Evolutionary conservation across 805 yeast species (phyloP), one percentile per base, ranked within the genome.

Genomic region (Wickerhamiella kurtzmanii): DNA sequence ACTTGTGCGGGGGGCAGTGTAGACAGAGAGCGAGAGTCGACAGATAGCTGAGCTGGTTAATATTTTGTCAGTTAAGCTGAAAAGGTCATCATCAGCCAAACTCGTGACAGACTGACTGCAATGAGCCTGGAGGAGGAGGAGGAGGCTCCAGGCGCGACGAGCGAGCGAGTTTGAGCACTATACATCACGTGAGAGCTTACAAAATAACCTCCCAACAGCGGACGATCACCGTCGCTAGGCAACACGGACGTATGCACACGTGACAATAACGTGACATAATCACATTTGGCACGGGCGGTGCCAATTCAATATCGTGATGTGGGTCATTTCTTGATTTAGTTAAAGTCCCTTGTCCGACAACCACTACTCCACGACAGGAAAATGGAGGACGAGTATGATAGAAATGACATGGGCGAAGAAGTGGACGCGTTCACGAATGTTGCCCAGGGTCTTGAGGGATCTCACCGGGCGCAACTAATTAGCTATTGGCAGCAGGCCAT

Each of bases 401-500:
- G 25, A 6, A 47, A 52, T 32, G 53, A 45, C 38, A 45, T 52
- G 17, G 59, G 47, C 37, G 59, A 48, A 37, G 50, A 46, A 2
- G 79, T 76, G 8, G 80, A 82, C 46, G 85, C 84, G 19, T 85
- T 85, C 58, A 72, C 76, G 50, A 92, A 92, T 62, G 97, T 92
- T 4, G 96, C 94, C 1, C 96, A 87, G 59, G 97, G 96, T 1
- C 68, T 89, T 18, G 71, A 72, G 4, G 95, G 95, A 2, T 75
- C 77, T 48, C 81, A 87, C 64, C 74, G 86, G 50, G 88, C 84
- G 55, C 74, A 80, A 69, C 83, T 92, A 88, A 80, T 94, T 76
- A 88, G 84, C 51, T 92, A 89, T 63, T 92, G 98, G 98, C 98
- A 92, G 66, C 94, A 84, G 56, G 80, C 94, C 13, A 88, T 92